These are phyloP conservation scores for Suillus sp. DNA, from an alignment of 768 basidiomycete species.

Conservation along the genomic window DNA sequence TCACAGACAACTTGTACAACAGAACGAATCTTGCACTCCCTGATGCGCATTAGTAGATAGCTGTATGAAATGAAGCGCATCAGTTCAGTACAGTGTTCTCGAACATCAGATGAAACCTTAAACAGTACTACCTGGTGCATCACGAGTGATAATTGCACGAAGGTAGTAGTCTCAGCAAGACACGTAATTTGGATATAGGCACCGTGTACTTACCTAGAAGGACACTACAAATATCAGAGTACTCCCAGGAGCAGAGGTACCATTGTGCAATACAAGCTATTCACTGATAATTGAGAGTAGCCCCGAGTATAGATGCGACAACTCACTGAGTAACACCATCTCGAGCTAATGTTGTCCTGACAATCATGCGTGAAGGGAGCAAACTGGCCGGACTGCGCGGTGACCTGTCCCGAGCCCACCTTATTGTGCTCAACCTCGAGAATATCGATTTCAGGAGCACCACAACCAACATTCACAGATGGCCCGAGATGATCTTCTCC, in stretches of 20 bases:
- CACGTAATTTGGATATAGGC: neutral
- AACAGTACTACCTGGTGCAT: too few relatives aligned
- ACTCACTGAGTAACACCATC: conserved; percentile 88
- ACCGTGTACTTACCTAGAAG: conserved; percentile 76
- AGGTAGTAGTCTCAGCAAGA: conserved; percentile 14
- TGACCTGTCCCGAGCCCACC: conserved; percentile 47
- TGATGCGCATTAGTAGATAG: too few relatives aligned
- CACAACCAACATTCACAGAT: conserved; percentile 50
- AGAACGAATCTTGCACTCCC: too few relatives aligned
- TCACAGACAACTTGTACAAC: too few relatives aligned
- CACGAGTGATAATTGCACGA: too few relatives aligned
- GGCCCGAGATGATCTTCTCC: conserved; percentile 82
- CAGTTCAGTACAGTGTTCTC: too few relatives aligned
- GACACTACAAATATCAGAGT: conserved; percentile 98
- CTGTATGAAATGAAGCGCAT: too few relatives aligned
- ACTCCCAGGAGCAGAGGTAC: conserved; percentile 92
- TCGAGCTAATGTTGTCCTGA: conserved; percentile 84
- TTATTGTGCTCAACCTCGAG: conserved; percentile 77
- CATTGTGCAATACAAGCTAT: conserved; percentile 87
- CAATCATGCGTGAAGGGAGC: conserved; percentile 62
- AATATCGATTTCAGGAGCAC: conserved; percentile 82
- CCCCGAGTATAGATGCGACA: neutral
- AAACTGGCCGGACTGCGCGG: conserved; percentile 75
- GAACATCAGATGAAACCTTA: too few relatives aligned
- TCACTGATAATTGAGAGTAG: conserved; percentile 11